Base-by-base conservation (phyloP, 495 filamentous ascomycete genomes). In the Durotheca rogersii region DNA sequence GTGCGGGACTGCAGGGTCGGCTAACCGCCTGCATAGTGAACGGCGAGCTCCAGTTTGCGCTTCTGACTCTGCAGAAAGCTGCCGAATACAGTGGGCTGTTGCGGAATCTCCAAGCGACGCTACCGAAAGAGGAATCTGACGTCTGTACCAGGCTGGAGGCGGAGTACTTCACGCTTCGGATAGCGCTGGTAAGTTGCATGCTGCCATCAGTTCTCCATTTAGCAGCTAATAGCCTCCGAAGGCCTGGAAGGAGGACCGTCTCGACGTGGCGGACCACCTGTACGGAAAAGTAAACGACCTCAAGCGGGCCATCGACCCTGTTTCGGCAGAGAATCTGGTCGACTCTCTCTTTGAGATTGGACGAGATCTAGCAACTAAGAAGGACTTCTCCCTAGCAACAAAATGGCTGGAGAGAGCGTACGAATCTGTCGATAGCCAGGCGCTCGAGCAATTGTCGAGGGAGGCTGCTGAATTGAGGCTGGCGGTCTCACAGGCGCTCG, bases 381-480 rank as follows among this genome's bases (percentile, higher is more conserved):
- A 69, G n/a, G 69, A 84, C 51, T 79, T 73, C 58, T 62, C 71
- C 3, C 48, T 75, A 9, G 83, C 87, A 9, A 63, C 76, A 5
- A 82, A 79, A 61, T 95, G 90, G 92, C 66, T 95, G n/a, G 77
- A 85, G 42, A 75, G 85, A 48, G 81, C 89, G 3, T 70, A 82
- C 42, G 74, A 84, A 14, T 61, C 81, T 29, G 72, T 92, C 25
- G 69, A 77, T 46, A 57, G 56, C 30, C 79, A 82, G 43, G 73
- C 77, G n/a, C 47, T 82, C 1, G 75, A 83, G 15, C 62, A 65
- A 20, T 66, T 85, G 14, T 83, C 84, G 34, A 65, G 70, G 29
- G 76, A 84, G 54, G 81, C 78, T 18, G 67, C 73, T 10, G 84
- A 91, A 38, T 72, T 90, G 44, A 74, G 79, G 44, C 66, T 89